phyloP scores from a whole-genome alignment of 2,329 filamentous ascomycete species.

The Fusarium robinianum region DNA sequence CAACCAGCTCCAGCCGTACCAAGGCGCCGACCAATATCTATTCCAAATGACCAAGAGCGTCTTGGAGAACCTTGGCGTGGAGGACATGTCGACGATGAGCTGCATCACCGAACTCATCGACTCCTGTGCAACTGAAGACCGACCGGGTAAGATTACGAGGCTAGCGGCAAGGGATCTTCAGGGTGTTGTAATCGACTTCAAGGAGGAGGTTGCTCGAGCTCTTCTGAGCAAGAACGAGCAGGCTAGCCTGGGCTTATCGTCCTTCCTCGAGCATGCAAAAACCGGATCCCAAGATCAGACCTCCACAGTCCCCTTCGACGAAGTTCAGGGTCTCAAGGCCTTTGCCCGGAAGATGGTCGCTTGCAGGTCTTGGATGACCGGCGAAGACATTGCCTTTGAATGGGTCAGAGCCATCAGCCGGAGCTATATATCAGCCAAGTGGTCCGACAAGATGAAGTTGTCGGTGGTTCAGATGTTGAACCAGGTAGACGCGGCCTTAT shows the following conservation, averaged over 20 bases:
- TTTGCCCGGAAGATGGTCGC: slow-evolving; percentile 57
- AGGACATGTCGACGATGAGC: slow-evolving; percentile 52
- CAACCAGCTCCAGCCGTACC: slow-evolving; percentile 60
- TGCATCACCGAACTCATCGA: slow-evolving; percentile 57
- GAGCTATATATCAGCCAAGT: slow-evolving; percentile 59
- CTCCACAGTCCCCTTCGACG: slow-evolving; percentile 55
- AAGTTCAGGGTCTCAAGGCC: slow-evolving; percentile 53
- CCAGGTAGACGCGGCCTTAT: slow-evolving; percentile 57
- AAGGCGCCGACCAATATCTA: slow-evolving; percentile 60
- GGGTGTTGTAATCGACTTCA: slow-evolving; percentile 53
- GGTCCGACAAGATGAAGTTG: slow-evolving; percentile 62
- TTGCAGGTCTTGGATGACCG: slow-evolving; percentile 52
- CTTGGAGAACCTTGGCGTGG: slow-evolving; percentile 58
- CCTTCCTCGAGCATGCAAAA: slow-evolving; percentile 68
- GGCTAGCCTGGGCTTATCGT: slow-evolving; percentile 58
- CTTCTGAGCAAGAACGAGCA: slow-evolving; percentile 59
- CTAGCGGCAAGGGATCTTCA: slow-evolving; percentile 55
- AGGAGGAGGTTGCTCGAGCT: slow-evolving; percentile 57
- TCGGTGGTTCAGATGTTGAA: slow-evolving; percentile 61
- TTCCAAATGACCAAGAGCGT: slow-evolving; percentile 61
- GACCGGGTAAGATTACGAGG: slow-evolving; percentile 53
- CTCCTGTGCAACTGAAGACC: slow-evolving; percentile 55
- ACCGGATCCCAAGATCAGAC: slow-evolving; percentile 55
- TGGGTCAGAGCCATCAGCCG: slow-evolving; percentile 57
- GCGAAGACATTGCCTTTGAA: slow-evolving; percentile 62